Evolutionary conservation across 306 rosid species (phyloP).

Genomic region (Gastrolobium bilobum): DNA sequence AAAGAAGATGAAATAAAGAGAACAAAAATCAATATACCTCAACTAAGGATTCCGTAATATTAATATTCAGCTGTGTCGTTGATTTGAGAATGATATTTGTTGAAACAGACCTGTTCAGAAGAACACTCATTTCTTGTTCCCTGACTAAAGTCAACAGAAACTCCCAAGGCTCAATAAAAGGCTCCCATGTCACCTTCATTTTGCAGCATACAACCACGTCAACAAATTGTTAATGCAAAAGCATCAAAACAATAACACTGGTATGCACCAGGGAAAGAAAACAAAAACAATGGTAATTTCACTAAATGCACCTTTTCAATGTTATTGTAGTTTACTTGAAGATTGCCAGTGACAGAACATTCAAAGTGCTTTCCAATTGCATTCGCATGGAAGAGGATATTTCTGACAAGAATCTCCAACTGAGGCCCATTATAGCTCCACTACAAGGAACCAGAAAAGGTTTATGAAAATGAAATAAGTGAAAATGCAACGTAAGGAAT

Average conservation of each 20-base stretch:
- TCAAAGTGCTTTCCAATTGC: constrained; percentile 62
- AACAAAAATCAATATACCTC: constrained; percentile 66
- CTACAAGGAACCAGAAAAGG: constrained; percentile 54
- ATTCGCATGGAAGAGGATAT: constrained; percentile 63
- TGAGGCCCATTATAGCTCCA: constrained; percentile 91
- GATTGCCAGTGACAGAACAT: constrained; percentile 62
- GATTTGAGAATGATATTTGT: constrained; percentile 79
- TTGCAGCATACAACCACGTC: constrained; percentile 46
- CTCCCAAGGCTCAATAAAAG: constrained; percentile 94
- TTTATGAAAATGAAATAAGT: constrained; percentile 14
- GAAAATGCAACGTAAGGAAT: constrained; percentile 6
- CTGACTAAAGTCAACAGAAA: constrained; percentile 66
- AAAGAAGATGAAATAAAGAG: not conserved
- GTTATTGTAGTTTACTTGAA: constrained; percentile 84
- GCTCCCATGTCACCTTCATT: constrained; percentile 92
- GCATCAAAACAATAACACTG: not conserved
- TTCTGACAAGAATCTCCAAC: constrained; percentile 75
- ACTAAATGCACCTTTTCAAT: constrained; percentile 74
- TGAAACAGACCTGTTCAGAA: constrained; percentile 66
- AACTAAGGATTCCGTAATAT: constrained; percentile 82
- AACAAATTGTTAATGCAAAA: constrained; percentile 38
- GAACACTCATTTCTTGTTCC: constrained; percentile 70
- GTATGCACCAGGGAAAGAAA: not conserved
- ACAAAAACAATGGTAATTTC: constrained; percentile 1
- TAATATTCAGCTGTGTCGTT: constrained; percentile 72